A percentile compares a stretch with the other conserved stretches of the same genome.
Conservation (phyloP, 78 protist species). For the Guillardia theta region DNA sequence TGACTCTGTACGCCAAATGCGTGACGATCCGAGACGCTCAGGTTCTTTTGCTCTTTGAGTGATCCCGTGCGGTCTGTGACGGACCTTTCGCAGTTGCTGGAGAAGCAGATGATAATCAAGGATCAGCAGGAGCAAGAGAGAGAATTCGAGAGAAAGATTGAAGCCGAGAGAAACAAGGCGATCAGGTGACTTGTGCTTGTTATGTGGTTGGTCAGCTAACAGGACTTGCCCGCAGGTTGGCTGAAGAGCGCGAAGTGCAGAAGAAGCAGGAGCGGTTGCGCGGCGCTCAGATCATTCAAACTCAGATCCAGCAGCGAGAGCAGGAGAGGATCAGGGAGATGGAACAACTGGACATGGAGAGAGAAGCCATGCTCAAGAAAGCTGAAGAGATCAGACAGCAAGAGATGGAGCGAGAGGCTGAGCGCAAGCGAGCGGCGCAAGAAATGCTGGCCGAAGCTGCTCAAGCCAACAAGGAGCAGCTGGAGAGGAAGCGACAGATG, state of each 20-base stretch:
- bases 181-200: too few species aligned
- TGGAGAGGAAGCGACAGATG: slow-evolving; percentile 5
- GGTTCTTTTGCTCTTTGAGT: too few species aligned
- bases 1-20: slow-evolving; percentile 54
- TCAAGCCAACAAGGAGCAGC: slow-evolving; percentile 58
- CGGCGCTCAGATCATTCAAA: slow-evolving; percentile 56
- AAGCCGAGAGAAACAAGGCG: slow-evolving; percentile 56
- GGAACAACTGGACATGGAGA: slow-evolving; percentile 40
- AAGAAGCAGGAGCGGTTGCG: slow-evolving; percentile 35
- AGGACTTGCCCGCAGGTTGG: too few species aligned
- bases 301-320: slow-evolving; percentile 63
- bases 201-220: too few species aligned
- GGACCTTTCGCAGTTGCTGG: too few species aligned
- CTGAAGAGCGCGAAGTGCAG: slow-evolving; percentile 58
- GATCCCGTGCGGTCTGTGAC: too few species aligned
- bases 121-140: slow-evolving; percentile 45
- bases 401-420: neutral
- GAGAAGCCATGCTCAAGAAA: slow-evolving; percentile 53
- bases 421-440: neutral
- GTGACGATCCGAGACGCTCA: slow-evolving; percentile 71
- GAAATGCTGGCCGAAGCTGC: slow-evolving; percentile 56
- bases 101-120: slow-evolving; percentile 18
- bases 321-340: slow-evolving; percentile 44
- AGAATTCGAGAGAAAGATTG: slow-evolving; percentile 47
- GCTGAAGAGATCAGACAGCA: slow-evolving; percentile 44